Evolutionary conservation across 1,284 basidiomycete genomes (phyloP), one percentile per base, ranked within the genome.

Genomic region (Anthracocystis walkeri): DNA sequence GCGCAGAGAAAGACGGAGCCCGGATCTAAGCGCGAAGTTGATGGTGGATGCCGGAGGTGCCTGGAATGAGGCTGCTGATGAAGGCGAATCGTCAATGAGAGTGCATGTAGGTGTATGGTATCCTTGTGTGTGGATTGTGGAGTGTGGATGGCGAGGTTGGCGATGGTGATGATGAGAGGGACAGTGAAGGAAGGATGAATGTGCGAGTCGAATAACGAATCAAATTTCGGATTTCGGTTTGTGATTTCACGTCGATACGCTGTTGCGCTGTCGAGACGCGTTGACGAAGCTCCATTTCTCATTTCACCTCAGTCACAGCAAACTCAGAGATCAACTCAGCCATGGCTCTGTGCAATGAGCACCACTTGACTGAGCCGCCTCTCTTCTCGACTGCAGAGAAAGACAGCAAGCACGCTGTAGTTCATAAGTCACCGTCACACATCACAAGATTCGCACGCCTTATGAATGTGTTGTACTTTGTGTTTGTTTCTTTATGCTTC

Each of bases 221-320:
- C 20, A 3, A 35, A 51, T 35, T 51, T 51, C 49, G 49, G 49
- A 35, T 38, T 38, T 14, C 49, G 49, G 49, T 38, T 38, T 14
- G 12, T 4, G 35, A 38, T 3, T 38, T 38, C 35, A 38, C 35
- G 35, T 38, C 35, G 14, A 38, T 38, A 38, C 35, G 35, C 35
- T 14, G 10, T 38, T 14, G 35, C 35, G 35, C 35, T 38, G 35
- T 38, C 35, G 35, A 38, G 35, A 38, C 35, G 35, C 35, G 35
- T 33, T 33, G 33, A 33, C 6, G 7, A 7, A 33, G 11, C 7
- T 33, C 7, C 7, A 33, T 33, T 33, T 33, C 33, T 33, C 33
- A 33, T 33, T 33, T 33, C 33, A 33, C 33, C 11, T 12, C 7
- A 33, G 33, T 33, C 35, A 16, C 12, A 38, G 35, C 35, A 38